A percentile compares a stretch with the other conserved stretches of the same genome.
Conservation (phyloP, 1,284 basidiomycete genomes). For the Microbotryomycetes sp. region DNA sequence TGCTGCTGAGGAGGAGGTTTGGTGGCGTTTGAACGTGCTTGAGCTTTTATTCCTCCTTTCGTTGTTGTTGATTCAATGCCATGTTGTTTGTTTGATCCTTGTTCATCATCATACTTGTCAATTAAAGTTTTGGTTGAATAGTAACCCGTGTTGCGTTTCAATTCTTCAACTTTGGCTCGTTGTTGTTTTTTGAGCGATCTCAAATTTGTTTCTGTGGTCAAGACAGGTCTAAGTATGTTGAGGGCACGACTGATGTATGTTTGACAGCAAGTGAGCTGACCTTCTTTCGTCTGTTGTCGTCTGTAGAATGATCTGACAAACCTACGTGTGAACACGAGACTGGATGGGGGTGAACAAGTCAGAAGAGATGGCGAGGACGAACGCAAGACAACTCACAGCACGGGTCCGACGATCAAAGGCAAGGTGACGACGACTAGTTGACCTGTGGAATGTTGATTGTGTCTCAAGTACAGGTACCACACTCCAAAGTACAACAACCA, state of each 20-base stretch:
- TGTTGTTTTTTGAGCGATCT: slow-evolving; percentile 69
- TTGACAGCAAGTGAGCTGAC: slow-evolving; percentile 47
- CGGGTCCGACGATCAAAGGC: slow-evolving; percentile 61
- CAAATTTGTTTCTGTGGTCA: slow-evolving; percentile 60
- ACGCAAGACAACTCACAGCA: slow-evolving; percentile 56
- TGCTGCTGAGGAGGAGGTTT: not conserved
- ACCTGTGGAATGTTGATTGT: not conserved
- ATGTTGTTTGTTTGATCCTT: slow-evolving; percentile 19
- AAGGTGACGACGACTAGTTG: slow-evolving; percentile 42
- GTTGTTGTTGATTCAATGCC: not conserved
- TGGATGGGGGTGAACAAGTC: slow-evolving; percentile 42
- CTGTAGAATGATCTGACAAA: slow-evolving; percentile 83
- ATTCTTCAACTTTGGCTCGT: slow-evolving; percentile 82
- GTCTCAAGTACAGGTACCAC: slow-evolving; percentile 60
- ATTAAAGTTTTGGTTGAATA: slow-evolving; percentile 84
- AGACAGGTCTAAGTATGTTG: not conserved
- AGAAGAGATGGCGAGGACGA: not conserved
- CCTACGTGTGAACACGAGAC: slow-evolving; percentile 72
- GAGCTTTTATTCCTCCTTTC: slow-evolving; percentile 1
- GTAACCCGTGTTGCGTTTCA: slow-evolving; percentile 95
- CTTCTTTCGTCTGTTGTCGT: slow-evolving; percentile 75
- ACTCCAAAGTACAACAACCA: slow-evolving; percentile 74
- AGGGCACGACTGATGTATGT: not conserved
- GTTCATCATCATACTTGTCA: slow-evolving; percentile 75
- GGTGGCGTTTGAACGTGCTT: not conserved